Conservation (phyloP, 306 rosid genomes). For the Carpinus viminea region DNA sequence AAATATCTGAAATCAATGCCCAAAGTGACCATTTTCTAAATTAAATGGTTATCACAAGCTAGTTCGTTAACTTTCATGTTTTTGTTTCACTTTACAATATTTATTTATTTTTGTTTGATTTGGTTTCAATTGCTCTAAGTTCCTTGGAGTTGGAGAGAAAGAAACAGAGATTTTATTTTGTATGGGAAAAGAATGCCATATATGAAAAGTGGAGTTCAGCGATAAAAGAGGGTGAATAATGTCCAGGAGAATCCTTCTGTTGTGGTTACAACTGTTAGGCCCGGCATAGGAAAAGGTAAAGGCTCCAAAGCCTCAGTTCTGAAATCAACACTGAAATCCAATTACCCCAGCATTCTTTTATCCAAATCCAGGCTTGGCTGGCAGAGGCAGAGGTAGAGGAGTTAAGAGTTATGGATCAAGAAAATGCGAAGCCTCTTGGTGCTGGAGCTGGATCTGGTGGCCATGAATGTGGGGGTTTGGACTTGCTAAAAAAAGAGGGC, state of each 20-base stretch:
- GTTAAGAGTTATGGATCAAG: slow-evolving; percentile 43
- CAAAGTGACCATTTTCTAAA: background rate
- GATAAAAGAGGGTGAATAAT: slow-evolving; percentile 47
- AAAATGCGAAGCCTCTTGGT: slow-evolving; percentile 50
- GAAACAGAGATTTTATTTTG: too few species aligned
- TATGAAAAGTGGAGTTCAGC: slow-evolving; percentile 46
- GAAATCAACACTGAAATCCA: background rate
- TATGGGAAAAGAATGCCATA: slow-evolving; percentile 46
- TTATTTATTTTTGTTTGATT: background rate
- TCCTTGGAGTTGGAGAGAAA: too few species aligned
- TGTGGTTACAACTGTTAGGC: slow-evolving; percentile 40
- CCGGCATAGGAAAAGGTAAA: slow-evolving; percentile 23
- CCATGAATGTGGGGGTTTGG: slow-evolving; percentile 32
- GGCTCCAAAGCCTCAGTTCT: background rate
- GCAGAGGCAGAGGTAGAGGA: slow-evolving; percentile 83
- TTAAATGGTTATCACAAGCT: background rate
- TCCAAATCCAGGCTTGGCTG: slow-evolving; percentile 62
- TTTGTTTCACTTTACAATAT: background rate
- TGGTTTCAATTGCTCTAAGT: slow-evolving; percentile 7
- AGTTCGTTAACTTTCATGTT: background rate
- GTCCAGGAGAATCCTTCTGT: slow-evolving; percentile 35
- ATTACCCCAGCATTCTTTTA: slow-evolving; percentile 6
- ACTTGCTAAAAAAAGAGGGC: slow-evolving; percentile 27
- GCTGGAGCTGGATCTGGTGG: slow-evolving; percentile 42
- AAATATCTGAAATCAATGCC: background rate